These are phyloP conservation scores for Podaxis rugospora DNA, from an alignment of 768 basidiomycete species.

Conservation along the genomic window DNA sequence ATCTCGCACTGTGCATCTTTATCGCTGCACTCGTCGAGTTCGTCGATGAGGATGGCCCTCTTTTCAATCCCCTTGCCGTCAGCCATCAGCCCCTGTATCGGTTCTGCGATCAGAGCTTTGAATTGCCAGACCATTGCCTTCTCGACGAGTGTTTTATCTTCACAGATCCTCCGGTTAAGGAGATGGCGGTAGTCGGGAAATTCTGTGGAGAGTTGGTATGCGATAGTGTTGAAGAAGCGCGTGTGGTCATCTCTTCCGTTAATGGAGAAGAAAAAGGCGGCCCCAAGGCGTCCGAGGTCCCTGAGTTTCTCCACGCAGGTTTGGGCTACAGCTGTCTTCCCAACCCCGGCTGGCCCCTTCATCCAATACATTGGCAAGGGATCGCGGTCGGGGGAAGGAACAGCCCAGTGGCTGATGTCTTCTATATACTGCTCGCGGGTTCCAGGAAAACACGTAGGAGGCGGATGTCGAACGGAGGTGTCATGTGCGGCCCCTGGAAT, in stretches of 20 bases:
- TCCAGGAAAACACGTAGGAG: conserved; percentile 6
- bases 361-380: background rate
- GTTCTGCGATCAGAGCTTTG: background rate
- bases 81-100: background rate
- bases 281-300: background rate
- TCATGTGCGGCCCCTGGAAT: background rate
- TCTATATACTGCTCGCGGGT: background rate
- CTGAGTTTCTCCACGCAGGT: background rate
- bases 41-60: background rate
- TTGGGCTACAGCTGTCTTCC: background rate
- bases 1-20: background rate
- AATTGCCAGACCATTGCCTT: conserved; percentile 3
- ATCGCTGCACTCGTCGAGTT: background rate
- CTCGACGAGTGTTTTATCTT: background rate
- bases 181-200: background rate
- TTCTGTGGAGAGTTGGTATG: conserved; percentile 7
- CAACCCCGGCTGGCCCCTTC: conserved; percentile 1
- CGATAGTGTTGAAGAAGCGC: conserved; percentile 4
- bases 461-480: background rate
- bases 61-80: background rate
- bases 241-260: background rate
- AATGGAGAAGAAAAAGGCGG: conserved; percentile 9
- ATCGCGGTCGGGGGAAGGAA: background rate
- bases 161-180: background rate
- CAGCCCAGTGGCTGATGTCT: conserved; percentile 3